Evolutionary conservation across 2,329 filamentous ascomycete genomes (phyloP).

Genomic region (Dryadomyces quercivorus): DNA sequence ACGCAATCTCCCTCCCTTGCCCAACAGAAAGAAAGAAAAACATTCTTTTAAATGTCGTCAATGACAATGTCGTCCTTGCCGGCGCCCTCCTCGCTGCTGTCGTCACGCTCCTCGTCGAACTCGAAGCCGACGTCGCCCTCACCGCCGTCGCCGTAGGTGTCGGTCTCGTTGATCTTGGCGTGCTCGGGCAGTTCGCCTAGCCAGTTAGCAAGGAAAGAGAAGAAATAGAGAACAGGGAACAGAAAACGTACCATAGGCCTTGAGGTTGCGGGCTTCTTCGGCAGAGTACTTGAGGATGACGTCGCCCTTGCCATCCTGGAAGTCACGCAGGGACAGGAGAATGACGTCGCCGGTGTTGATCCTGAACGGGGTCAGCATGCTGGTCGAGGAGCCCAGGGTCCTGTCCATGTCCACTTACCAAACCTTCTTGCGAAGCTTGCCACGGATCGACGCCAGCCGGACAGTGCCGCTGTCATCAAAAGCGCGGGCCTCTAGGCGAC

Average conservation of each 20-base stretch:
- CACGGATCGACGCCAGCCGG: constrained; percentile 57
- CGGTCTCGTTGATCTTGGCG: constrained; percentile 99
- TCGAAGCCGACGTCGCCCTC: constrained; percentile 96
- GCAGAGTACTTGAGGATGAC: constrained; percentile 91
- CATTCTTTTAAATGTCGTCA: constrained; percentile 71
- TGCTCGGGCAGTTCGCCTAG: constrained; percentile 83
- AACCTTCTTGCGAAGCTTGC: constrained; percentile 98
- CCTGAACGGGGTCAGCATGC: constrained; percentile 26
- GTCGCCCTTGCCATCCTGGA: constrained; percentile 83
- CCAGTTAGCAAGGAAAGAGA: not conserved
- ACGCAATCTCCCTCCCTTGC: no score
- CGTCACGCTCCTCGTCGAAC: constrained; percentile 86
- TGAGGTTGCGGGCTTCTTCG: constrained; percentile 89
- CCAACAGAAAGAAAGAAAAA: no score
- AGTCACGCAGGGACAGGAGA: constrained; percentile 66
- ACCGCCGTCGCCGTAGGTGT: constrained; percentile 83
- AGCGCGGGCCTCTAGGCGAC: constrained; percentile 69
- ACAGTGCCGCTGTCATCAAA: constrained; percentile 89
- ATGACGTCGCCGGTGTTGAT: constrained; percentile 88
- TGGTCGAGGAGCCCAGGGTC: constrained; percentile 30
- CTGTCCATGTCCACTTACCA: constrained; percentile 35
- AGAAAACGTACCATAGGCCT: constrained; percentile 52
- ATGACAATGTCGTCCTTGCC: constrained; percentile 61
- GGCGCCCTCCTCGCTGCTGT: constrained; percentile 36
- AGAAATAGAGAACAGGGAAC: not conserved